These are phyloP conservation scores for Ceratocystis ficicola DNA, from an alignment of 2,329 filamentous ascomycete species.

Conservation along the genomic window DNA sequence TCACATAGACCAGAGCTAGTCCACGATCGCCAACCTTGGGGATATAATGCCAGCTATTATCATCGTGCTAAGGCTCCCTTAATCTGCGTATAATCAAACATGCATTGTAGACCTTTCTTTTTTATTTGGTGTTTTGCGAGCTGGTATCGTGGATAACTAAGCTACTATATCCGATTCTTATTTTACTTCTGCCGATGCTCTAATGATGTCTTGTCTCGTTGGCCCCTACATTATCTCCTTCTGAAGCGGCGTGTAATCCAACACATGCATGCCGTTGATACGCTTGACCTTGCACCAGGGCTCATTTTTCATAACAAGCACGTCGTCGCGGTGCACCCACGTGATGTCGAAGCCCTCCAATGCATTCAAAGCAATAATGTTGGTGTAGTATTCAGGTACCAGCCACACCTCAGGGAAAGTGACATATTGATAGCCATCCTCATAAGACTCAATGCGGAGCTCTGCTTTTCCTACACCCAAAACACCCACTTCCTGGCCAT, in stretches of 20 bases:
- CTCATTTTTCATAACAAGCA: conserved; percentile 17
- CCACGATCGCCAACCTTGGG: no score
- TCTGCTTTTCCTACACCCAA: conserved; percentile 17
- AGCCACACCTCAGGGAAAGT: conserved; percentile 20
- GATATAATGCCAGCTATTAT: no score
- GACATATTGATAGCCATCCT: conserved; percentile 13
- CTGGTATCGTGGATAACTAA: no score
- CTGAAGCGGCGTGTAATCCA: conserved; percentile 18
- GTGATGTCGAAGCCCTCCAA: conserved; percentile 16
- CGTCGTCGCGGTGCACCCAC: conserved; percentile 20
- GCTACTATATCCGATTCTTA: neutral
- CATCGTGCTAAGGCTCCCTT: no score
- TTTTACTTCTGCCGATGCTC: neutral
- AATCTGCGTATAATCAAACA: no score
- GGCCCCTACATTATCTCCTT: conserved; percentile 14
- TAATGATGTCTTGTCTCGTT: neutral
- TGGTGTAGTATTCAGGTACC: conserved; percentile 20
- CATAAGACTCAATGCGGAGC: conserved; percentile 12
- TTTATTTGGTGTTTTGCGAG: no score
- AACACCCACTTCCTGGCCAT: conserved; percentile 17
- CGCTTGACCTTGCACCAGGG: conserved; percentile 20
- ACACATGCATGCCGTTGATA: conserved; percentile 19
- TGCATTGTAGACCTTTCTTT: no score
- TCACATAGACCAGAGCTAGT: no score
- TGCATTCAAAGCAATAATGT: conserved; percentile 18